Base-by-base conservation (phyloP, 805 yeast genomes). In the Sugiyamaella boreocaroliniensis region DNA sequence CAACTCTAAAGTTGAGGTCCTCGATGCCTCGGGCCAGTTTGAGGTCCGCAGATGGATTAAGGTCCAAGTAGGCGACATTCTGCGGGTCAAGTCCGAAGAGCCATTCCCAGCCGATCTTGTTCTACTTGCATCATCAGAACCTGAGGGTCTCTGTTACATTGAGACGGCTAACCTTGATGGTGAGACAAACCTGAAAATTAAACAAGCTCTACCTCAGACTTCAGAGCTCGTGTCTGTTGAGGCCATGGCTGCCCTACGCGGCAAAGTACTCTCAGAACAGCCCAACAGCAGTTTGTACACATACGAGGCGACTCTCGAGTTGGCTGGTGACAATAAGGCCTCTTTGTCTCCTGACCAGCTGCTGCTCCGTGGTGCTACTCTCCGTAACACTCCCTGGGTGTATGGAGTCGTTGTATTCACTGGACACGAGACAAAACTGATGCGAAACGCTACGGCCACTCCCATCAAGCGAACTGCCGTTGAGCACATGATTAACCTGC, bases 111-210 rank as follows among this genome's bases (percentile, higher is more conserved):
- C 99, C 0, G 99, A 93, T 72, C 63, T 93, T 52, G 75, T 92
- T 15, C 69, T 95, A 15, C 66, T 93, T 34, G 82, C 93, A 20
- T 89, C 97, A 0, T 92, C 98, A 0, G 99, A 93, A 68, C 99
- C 99, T 0, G 98, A 92, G 69, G 99, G 99, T 2, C 75, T 93
- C 55, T 95, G 99, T 68, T 93, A 93, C 63, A 88, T 95, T 52
- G 99, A 93, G 69, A 93, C 99, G 0, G 96, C 99, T 0, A 93
- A 93, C 64, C 74, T 93, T 60, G 99, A 93, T 69, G 99, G 99
- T 53, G 99, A 93, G 68, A 95, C 99, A 0, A 93, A 93, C 67
- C 76, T 93, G 62, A 93, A 93, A 65, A 93, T 93, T 65, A 95
- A 95, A 64, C 98, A 93, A 67, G 81, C 97, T 0, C 76, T 77